Evolutionary conservation across 768 basidiomycete genomes (phyloP).

Genomic region (Hysterangium stoloniferum): DNA sequence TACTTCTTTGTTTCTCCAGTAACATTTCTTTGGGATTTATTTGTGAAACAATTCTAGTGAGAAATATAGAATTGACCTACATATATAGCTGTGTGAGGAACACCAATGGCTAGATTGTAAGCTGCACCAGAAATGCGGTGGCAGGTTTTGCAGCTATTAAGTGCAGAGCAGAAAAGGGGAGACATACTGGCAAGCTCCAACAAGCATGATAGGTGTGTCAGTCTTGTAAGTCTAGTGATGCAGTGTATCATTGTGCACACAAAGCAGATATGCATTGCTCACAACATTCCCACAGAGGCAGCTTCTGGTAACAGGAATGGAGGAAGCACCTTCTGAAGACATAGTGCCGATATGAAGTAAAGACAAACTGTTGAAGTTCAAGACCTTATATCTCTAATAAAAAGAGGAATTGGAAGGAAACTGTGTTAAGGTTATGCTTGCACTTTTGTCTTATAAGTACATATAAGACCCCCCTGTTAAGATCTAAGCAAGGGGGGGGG

Average conservation of each 20-base stretch:
- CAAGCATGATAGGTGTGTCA: background rate
- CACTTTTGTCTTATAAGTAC: no score
- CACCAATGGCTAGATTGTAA: background rate
- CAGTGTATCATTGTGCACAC: background rate
- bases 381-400: no score
- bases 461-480: no score
- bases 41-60: background rate
- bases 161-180: no score
- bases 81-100: background rate
- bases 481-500: no score
- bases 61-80: background rate
- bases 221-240: background rate
- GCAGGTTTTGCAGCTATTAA: background rate
- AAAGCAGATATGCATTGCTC: background rate
- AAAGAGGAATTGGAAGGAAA: no score
- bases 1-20: background rate
- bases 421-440: no score
- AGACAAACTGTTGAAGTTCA: no score
- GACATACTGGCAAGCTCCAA: no score
- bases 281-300: slow-evolving; percentile 2
- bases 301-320: background rate
- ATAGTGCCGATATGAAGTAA: no score
- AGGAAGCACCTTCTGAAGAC: no score
- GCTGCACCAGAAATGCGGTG: background rate
- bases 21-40: background rate